phyloP scores from a whole-genome alignment of 768 basidiomycete genomes.

The Porpolomopsis calyptriformis region DNA sequence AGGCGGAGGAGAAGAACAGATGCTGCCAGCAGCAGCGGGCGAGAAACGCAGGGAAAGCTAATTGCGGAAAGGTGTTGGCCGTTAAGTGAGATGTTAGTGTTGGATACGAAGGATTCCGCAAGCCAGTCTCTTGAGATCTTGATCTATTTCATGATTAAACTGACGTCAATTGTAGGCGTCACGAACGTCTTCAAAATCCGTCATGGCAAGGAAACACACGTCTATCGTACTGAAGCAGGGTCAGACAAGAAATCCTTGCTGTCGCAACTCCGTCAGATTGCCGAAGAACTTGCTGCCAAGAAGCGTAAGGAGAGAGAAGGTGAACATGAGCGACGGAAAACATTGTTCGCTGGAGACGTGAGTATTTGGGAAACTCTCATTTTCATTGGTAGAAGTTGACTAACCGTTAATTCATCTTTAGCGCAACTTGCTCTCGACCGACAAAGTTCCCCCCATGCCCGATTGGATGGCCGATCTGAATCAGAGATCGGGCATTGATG shows the following conservation, averaged over 20 bases:
- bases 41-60: constrained; percentile 38
- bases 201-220: constrained; percentile 87
- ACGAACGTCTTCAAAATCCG: constrained; percentile 97
- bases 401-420: constrained; percentile 5
- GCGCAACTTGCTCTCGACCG: constrained; percentile 18
- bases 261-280: constrained; percentile 79
- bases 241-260: constrained; percentile 83
- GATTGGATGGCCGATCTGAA: constrained; percentile 72
- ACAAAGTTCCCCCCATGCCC: constrained; percentile 46
- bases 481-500: constrained; percentile 41
- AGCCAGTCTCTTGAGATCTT: constrained; percentile 37
- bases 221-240: constrained; percentile 75
- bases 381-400: background rate
- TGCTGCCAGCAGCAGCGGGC: constrained; percentile 31
- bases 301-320: constrained; percentile 90
- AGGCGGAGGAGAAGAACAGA: constrained; percentile 56
- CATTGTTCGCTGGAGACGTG: constrained; percentile 44
- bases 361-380: constrained; percentile 24
- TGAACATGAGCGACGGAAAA: constrained; percentile 82
- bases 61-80: constrained; percentile 93
- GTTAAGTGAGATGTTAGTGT: constrained; percentile 84
- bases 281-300: constrained; percentile 82
- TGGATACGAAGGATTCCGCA: constrained; percentile 92
- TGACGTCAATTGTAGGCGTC: constrained; percentile 46
- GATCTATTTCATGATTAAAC: constrained; percentile 1